Base-by-base conservation (phyloP, 768 basidiomycete genomes). In the Mycena venus region DNA sequence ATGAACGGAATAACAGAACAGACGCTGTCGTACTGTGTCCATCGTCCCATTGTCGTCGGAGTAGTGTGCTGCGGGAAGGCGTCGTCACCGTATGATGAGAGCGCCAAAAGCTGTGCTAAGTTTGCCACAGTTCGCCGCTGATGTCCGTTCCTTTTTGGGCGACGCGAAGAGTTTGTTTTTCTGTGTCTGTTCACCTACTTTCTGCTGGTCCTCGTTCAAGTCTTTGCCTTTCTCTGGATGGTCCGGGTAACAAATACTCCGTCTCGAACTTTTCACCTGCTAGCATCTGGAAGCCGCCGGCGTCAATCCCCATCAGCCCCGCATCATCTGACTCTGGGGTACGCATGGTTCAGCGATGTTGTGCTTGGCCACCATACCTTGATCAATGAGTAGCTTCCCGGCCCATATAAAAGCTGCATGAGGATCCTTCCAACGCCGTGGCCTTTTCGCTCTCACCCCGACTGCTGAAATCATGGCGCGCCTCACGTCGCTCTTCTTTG, bases 1-100 rank as follows among this genome's bases (percentile, higher is more conserved):
- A 36, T 27, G n/a, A 31, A 19, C 56, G 36, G 23, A 59, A 15
- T 67, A 14, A 32, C 29, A 56, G 27, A 42, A 68, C 83, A 4
- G 40, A 87, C 88, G 77, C 87, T 86, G 60, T 88, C 88, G 74
- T 86, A 84, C 72, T 88, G 80, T 17, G 79, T 80, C 82, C 82
- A 81, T 49, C 82, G 79, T 4, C 80, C 80, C 80, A 81, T 80
- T 23, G 32, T 36, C 29, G 65, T 67, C 23, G 44, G 7, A 29
- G 47, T 29, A 27, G 29, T 61, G 42, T 58, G 17, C 11, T 58
- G 32, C 21, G 21, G 19, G 53, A 10, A 15, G 34, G 17, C 47
- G 34, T 36, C 34, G 42, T n/a, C n/a, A n/a, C n/a, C 1, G 38
- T n/a, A 14, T n/a, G 27, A 59, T 42, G 61, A 58, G 32, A 19